phyloP scores from a whole-genome alignment of 1,284 basidiomycete genomes.

The Ganoderma multipileum region DNA sequence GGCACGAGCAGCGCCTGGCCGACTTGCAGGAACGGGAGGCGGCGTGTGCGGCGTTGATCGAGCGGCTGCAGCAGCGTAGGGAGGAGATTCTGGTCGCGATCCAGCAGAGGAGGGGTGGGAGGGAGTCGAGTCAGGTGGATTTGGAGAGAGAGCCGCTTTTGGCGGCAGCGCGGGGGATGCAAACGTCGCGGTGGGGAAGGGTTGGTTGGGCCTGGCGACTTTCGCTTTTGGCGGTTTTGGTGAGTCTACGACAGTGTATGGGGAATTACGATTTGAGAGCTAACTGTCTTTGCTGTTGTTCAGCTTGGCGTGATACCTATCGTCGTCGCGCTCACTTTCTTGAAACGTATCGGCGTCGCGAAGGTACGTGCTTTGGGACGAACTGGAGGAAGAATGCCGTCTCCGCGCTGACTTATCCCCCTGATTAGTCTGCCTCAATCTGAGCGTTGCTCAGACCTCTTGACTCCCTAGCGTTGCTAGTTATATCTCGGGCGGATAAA shows the following conservation, averaged over 20 bases:
- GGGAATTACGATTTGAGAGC: background rate
- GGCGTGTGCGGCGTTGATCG: conserved; percentile 7
- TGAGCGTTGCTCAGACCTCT: background rate
- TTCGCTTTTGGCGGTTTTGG: background rate
- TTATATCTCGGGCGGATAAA: background rate
- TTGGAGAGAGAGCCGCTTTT: conserved; percentile 19
- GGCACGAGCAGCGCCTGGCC: conserved; percentile 10
- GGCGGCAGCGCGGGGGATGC: background rate
- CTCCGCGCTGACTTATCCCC: background rate
- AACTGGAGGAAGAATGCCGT: background rate
- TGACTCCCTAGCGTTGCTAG: background rate
- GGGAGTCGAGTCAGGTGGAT: conserved; percentile 4
- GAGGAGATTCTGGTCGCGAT: conserved; percentile 9
- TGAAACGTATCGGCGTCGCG: background rate
- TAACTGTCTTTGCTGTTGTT: background rate
- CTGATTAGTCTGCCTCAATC: background rate
- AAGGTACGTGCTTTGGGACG: background rate
- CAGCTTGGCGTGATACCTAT: conserved; percentile 1
- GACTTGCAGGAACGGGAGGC: conserved; percentile 8
- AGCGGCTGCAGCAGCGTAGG: conserved; percentile 9
- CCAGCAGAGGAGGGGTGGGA: conserved; percentile 10
- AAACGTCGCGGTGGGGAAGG: background rate
- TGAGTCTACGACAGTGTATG: background rate
- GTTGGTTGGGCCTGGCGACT: background rate
- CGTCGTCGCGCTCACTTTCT: background rate